These are phyloP conservation scores for Ephemerocybe angulata DNA, from an alignment of 768 basidiomycete species.

Conservation along the genomic window DNA sequence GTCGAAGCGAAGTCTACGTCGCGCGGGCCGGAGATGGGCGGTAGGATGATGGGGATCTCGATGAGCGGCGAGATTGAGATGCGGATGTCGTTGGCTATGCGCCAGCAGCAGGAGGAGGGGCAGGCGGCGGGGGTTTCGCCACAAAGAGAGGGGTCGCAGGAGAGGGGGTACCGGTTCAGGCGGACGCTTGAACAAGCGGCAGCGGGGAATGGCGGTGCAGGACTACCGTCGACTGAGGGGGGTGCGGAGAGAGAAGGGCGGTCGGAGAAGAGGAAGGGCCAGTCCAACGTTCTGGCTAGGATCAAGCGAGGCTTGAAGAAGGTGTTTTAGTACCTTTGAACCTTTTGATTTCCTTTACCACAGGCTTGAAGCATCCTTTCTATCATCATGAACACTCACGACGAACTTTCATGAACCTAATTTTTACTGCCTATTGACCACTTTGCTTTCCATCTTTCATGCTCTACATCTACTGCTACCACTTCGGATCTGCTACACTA, in stretches of 20 bases:
- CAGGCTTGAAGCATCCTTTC: no score
- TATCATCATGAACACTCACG: no score
- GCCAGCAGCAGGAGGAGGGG: conserved; percentile 6
- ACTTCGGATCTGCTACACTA: no score
- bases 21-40: not conserved
- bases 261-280: not conserved
- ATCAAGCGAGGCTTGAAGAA: not conserved
- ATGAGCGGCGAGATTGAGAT: conserved; percentile 59
- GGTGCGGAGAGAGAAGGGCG: not conserved
- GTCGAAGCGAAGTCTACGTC: no score
- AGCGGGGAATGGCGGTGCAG: not conserved
- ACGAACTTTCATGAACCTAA: no score
- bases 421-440: no score
- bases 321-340: no score
- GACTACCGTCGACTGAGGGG: not conserved
- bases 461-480: no score
- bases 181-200: not conserved
- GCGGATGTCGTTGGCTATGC: conserved; percentile 47
- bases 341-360: no score
- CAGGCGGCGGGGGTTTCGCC: not conserved
- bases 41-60: conserved; percentile 28
- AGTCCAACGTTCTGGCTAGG: not conserved
- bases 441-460: no score
- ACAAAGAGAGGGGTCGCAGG: conserved; percentile 3
- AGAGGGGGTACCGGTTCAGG: conserved; percentile 4